Percentiles rank a stretch among this genome's conserved stretches.
These are phyloP conservation scores for Cephaloascus albidus DNA, from an alignment of 805 yeast genomes.

Conservation along the genomic window DNA sequence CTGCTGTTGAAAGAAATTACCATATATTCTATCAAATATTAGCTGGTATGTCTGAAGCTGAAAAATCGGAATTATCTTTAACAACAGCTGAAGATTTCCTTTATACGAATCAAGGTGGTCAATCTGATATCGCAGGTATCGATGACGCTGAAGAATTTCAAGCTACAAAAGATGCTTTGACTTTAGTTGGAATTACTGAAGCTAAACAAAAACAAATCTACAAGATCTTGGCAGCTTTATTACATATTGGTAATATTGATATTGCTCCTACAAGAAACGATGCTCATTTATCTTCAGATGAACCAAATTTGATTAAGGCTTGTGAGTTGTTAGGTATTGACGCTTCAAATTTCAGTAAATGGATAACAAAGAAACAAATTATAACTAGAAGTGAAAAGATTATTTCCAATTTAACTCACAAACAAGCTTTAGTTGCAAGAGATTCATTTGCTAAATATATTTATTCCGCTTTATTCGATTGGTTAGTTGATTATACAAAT, in stretches of 20 bases:
- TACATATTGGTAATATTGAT: slow-evolving; percentile 89
- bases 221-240: slow-evolving; percentile 74
- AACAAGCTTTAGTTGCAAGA: slow-evolving; percentile 83
- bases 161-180: slow-evolving; percentile 68
- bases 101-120: slow-evolving; percentile 88
- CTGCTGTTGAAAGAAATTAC: slow-evolving; percentile 82
- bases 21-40: slow-evolving; percentile 89
- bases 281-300: slow-evolving; percentile 76
- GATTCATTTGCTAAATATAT: slow-evolving; percentile 96
- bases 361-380: slow-evolving; percentile 90
- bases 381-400: slow-evolving; percentile 89
- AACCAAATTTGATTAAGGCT: slow-evolving; percentile 74
- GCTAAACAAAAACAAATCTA: slow-evolving; percentile 60
- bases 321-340: slow-evolving; percentile 80
- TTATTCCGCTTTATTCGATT: slow-evolving; percentile 86
- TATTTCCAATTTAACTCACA: slow-evolving; percentile 69
- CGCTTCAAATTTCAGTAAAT: slow-evolving; percentile 65
- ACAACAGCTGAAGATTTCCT: slow-evolving; percentile 58
- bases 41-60: slow-evolving; percentile 55
- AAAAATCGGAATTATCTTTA: slow-evolving; percentile 51
- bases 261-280: slow-evolving; percentile 78
- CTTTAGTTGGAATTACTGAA: slow-evolving; percentile 63
- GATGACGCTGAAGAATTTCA: slow-evolving; percentile 76
- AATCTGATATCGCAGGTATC: slow-evolving; percentile 58
- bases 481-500: slow-evolving; percentile 86